phyloP scores from a whole-genome alignment of 2,329 filamentous ascomycete genomes.

The Phyllosticta paracitricarpa region DNA sequence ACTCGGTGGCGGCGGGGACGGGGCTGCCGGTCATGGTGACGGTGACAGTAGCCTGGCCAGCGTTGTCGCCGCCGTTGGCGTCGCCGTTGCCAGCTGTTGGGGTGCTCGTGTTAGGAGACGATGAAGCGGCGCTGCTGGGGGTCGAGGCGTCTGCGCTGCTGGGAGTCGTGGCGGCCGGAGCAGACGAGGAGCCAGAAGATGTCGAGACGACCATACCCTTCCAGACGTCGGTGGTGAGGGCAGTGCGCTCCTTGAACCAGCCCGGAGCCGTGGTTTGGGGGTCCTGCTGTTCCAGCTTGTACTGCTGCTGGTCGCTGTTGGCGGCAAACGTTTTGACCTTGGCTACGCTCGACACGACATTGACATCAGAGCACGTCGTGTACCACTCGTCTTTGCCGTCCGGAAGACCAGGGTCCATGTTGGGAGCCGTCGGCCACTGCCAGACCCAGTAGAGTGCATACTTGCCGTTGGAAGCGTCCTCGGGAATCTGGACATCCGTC shows the following conservation, averaged over 20 bases:
- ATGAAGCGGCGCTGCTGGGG: neutral
- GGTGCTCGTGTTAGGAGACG: neutral
- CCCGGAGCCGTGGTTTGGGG: conserved; percentile 30
- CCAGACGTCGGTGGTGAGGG: conserved; percentile 22
- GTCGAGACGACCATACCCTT: neutral
- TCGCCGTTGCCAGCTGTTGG: neutral
- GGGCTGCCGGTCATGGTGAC: conserved; percentile 6
- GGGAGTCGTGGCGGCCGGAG: neutral
- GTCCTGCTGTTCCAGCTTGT: conserved; percentile 30
- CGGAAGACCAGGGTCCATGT: conserved; percentile 27
- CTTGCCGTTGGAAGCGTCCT: conserved; percentile 46
- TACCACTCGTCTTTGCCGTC: conserved; percentile 43
- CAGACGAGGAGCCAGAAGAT: neutral
- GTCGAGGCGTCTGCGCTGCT: neutral
- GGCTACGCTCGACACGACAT: conserved; percentile 24
- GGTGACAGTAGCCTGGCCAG: neutral
- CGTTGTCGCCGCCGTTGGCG: neutral
- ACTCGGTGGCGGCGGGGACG: neutral
- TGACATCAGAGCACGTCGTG: conserved; percentile 44
- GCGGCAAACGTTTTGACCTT: conserved; percentile 11
- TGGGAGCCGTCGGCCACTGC: conserved; percentile 62
- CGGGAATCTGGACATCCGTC: conserved; percentile 65
- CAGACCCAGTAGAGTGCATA: conserved; percentile 89
- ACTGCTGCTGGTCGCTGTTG: conserved; percentile 5
- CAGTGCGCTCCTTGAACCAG: conserved; percentile 30